Evolutionary conservation across 1,284 basidiomycete genomes (phyloP).

Genomic region (Naganishia sp.): DNA sequence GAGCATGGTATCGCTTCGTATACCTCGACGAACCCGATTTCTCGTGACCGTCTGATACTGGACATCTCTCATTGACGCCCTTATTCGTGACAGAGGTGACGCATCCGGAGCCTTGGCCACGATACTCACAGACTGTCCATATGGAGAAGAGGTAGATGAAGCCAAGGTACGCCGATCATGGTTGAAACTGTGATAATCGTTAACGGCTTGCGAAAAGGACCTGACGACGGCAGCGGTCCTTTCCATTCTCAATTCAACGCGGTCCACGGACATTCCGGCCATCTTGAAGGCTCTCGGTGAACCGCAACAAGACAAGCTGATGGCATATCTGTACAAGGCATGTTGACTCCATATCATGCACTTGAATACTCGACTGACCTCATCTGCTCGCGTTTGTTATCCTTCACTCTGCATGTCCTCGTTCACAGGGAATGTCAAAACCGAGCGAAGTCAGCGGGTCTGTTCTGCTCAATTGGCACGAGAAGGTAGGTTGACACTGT

Average conservation of each 20-base stretch:
- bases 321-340: conserved; percentile 96
- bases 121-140: conserved; percentile 76
- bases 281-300: conserved; percentile 74
- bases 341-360: neutral
- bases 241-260: conserved; percentile 91
- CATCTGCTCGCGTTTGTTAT: no score
- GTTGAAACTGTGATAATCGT: neutral
- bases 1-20: no score
- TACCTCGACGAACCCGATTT: no score
- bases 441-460: conserved; percentile 82
- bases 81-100: conserved; percentile 62
- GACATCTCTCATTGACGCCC: neutral
- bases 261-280: conserved; percentile 79
- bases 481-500: conserved; percentile 65
- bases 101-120: conserved; percentile 68
- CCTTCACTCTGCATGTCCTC: neutral
- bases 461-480: conserved; percentile 91
- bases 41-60: no score
- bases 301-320: conserved; percentile 85
- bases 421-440: conserved; percentile 68
- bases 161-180: conserved; percentile 68
- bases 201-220: conserved; percentile 57
- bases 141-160: conserved; percentile 78
- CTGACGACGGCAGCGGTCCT: conserved; percentile 81
- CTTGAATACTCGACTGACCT: no score